Evolutionary conservation across 2,329 filamentous ascomycete genomes (phyloP).

Genomic region (Ceratocystis variospora): DNA sequence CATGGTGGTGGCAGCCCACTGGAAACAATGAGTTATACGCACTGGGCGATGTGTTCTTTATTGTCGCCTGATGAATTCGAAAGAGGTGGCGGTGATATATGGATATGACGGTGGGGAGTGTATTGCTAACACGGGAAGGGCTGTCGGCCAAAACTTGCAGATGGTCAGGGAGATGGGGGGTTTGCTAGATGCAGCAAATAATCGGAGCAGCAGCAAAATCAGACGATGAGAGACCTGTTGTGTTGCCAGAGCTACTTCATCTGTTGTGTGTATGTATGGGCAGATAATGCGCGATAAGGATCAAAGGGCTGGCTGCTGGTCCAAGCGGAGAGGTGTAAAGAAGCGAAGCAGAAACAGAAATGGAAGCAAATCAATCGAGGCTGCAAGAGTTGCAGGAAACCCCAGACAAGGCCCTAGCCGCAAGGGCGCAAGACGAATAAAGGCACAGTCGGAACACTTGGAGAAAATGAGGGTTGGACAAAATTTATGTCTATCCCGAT

Average conservation of each 20-base stretch:
- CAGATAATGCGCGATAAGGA: background rate
- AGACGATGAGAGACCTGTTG: background rate
- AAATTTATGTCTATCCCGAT: background rate
- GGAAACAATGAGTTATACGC: slow-evolving; percentile 9
- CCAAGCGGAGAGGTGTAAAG: background rate
- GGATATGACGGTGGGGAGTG: background rate
- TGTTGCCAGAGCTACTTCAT: background rate
- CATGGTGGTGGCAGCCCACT: slow-evolving; percentile 26
- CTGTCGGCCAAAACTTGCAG: background rate
- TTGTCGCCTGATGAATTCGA: background rate
- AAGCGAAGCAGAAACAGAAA: too few species aligned
- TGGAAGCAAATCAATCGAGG: background rate
- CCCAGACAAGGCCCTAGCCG: background rate
- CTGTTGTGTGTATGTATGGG: background rate
- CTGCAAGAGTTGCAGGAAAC: background rate
- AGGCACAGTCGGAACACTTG: background rate
- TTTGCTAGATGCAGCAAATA: background rate
- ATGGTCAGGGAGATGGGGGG: background rate
- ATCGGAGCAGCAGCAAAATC: background rate
- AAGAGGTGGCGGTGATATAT: background rate
- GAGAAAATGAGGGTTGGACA: background rate
- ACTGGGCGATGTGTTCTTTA: background rate
- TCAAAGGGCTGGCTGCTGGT: background rate
- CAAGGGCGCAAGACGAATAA: background rate
- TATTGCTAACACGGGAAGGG: background rate